phyloP scores from a whole-genome alignment of 2,329 filamentous ascomycete genomes.

The Cytospora piceicola region DNA sequence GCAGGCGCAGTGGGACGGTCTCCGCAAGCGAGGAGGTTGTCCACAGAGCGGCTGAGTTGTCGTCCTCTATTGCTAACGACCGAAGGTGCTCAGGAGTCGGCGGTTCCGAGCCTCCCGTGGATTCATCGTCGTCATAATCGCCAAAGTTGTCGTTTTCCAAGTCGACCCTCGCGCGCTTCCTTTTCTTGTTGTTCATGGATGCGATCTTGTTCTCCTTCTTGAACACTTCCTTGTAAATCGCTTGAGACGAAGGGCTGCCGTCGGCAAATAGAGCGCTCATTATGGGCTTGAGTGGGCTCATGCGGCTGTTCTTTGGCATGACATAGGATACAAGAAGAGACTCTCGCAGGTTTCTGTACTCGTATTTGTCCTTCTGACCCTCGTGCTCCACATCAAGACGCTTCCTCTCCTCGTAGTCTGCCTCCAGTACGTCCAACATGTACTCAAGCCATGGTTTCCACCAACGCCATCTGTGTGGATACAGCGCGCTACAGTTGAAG shows the following conservation, averaged over 20 bases:
- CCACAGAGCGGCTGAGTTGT: constrained; percentile 21
- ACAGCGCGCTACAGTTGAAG: constrained; percentile 80
- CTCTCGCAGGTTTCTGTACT: constrained; percentile 47
- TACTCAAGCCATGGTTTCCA: constrained; percentile 83
- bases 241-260: constrained; percentile 56
- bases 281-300: constrained; percentile 57
- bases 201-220: constrained; percentile 61
- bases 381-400: constrained; percentile 48
- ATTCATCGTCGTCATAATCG: constrained; percentile 60
- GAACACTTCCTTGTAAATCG: constrained; percentile 69
- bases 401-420: constrained; percentile 66
- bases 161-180: constrained; percentile 56
- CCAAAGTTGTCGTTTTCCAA: constrained; percentile 64
- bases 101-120: constrained; percentile 51
- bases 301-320: constrained; percentile 44
- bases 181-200: constrained; percentile 50
- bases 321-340: constrained; percentile 68
- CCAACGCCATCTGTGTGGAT: constrained; percentile 75
- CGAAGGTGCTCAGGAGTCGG: constrained; percentile 47
- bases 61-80: constrained; percentile 41
- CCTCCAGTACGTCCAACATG: constrained; percentile 77
- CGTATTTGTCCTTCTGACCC: constrained; percentile 33
- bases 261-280: constrained; percentile 71
- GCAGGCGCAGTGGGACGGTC: constrained; percentile 64
- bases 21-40: constrained; percentile 49